Conservation (phyloP, 345 rosid genomes). For the Populus deltoides region DNA sequence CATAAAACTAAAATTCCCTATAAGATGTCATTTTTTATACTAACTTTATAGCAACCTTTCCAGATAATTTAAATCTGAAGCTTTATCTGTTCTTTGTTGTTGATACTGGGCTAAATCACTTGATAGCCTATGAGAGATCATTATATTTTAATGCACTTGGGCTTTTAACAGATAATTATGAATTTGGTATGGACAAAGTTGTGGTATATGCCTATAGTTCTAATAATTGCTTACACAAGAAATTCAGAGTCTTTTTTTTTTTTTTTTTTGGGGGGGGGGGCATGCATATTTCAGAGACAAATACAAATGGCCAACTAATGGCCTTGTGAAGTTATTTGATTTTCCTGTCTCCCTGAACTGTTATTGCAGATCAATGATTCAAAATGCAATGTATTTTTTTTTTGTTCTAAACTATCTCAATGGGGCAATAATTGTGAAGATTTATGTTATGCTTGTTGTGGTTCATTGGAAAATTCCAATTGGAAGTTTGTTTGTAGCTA, state of each 20-base stretch:
- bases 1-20: not conserved
- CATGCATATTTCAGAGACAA: not conserved
- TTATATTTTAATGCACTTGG: not conserved
- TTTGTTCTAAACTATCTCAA: not conserved
- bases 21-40: not conserved
- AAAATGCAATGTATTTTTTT: not conserved
- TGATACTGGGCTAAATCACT: not conserved
- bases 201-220: not conserved
- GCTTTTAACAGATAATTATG: not conserved
- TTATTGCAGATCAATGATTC: not conserved
- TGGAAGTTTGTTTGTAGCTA: not conserved
- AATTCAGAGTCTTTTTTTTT: not conserved
- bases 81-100: not conserved
- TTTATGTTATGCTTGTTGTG: not conserved
- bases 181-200: not conserved
- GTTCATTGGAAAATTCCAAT: not conserved
- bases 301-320: not conserved
- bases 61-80: not conserved
- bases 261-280: not conserved
- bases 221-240: not conserved
- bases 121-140: not conserved
- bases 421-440: not conserved
- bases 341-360: not conserved
- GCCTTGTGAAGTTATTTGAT: not conserved
- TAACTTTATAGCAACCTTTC: not conserved